These are phyloP conservation scores for Hymenoscyphus infarciens DNA, from an alignment of 2,329 filamentous ascomycete species.

Conservation along the genomic window DNA sequence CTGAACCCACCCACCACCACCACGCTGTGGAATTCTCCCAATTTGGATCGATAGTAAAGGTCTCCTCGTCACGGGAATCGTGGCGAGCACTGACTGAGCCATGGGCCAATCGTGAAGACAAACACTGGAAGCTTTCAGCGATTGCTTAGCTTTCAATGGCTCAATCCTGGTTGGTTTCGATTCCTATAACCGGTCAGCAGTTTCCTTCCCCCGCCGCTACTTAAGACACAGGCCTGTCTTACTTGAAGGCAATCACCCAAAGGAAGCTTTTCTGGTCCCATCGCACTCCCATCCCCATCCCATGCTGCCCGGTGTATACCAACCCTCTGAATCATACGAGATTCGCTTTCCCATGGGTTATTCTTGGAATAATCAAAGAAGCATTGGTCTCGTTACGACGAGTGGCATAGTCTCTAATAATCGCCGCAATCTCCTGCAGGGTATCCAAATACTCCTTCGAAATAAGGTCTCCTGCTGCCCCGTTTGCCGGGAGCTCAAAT, in stretches of 20 bases:
- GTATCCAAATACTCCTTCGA: not conserved
- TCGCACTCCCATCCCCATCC: too few species aligned
- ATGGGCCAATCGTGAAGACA: too few species aligned
- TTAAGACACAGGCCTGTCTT: slow-evolving; percentile 51
- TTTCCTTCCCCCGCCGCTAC: not conserved
- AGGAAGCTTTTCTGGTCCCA: slow-evolving; percentile 66
- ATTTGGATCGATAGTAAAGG: too few species aligned
- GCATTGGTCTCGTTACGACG: not conserved
- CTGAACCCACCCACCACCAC: too few species aligned
- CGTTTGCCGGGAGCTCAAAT: not conserved
- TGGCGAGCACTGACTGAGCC: too few species aligned
- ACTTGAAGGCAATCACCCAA: slow-evolving; percentile 57
- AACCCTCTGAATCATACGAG: not conserved
- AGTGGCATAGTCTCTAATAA: not conserved
- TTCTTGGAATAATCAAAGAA: not conserved
- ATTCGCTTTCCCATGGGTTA: not conserved
- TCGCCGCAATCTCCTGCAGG: not conserved
- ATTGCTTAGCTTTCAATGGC: slow-evolving; percentile 83
- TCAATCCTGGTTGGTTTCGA: slow-evolving; percentile 99
- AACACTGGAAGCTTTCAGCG: slow-evolving; percentile 67
- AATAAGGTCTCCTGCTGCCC: not conserved
- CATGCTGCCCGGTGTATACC: not conserved
- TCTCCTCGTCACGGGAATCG: too few species aligned
- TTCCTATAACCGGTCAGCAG: slow-evolving; percentile 51
- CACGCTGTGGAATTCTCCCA: too few species aligned